Evolutionary conservation across 108 stramenopile genomes (phyloP).

Genomic region (Mediolabrus comicus): DNA sequence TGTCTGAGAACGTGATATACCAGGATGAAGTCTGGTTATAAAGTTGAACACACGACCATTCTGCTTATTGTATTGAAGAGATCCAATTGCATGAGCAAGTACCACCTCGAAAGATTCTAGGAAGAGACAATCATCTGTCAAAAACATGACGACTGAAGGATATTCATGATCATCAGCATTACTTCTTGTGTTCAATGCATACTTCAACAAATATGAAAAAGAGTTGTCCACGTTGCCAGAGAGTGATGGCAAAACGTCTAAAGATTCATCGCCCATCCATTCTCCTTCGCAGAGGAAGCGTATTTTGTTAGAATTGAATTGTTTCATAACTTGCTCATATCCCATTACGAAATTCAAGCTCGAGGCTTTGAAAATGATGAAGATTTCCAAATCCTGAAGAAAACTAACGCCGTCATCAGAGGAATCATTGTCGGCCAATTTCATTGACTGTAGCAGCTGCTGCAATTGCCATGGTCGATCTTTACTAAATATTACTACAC

Average conservation of each 20-base stretch:
- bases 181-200: background rate
- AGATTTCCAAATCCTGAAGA: conserved; percentile 1
- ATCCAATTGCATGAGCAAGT: conserved; percentile 25
- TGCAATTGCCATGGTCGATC: conserved; percentile 55
- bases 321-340: conserved; percentile 7
- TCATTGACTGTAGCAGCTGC: conserved; percentile 36
- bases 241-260: background rate
- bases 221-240: background rate
- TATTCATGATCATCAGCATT: background rate
- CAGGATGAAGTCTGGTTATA: conserved; percentile 45
- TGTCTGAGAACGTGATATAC: conserved; percentile 48
- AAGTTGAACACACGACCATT: conserved; percentile 20
- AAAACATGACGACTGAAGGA: conserved; percentile 29
- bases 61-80: conserved; percentile 11
- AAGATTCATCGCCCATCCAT: background rate
- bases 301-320: background rate
- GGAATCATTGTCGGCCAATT: conserved; percentile 1
- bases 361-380: conserved; percentile 18
- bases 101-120: conserved; percentile 33
- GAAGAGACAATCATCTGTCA: conserved; percentile 51
- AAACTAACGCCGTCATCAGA: background rate
- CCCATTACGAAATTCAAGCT: background rate
- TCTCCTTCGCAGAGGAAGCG: conserved; percentile 10
- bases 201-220: conserved; percentile 16
- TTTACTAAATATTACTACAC: conserved; percentile 49